A percentile compares a stretch with the other conserved stretches of the same genome.
phyloP scores from a whole-genome alignment of 768 basidiomycete genomes.

The Hypsizygus marmoreus region DNA sequence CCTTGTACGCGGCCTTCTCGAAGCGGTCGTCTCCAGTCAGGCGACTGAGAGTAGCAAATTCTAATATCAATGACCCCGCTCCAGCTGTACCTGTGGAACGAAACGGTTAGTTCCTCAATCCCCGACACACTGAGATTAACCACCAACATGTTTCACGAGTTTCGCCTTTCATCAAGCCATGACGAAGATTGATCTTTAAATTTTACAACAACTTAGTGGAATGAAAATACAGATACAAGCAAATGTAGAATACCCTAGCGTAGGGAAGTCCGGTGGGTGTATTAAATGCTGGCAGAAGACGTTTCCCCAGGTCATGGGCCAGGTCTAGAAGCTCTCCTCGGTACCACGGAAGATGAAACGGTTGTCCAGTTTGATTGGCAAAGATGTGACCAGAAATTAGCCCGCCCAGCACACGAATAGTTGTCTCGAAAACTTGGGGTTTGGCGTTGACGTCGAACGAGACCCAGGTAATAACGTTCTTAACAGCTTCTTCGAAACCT shows the following conservation, averaged over 20 bases:
- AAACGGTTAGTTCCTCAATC: constrained; percentile 4
- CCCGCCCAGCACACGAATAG: constrained; percentile 91
- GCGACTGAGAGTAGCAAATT: constrained; percentile 91
- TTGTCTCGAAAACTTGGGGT: constrained; percentile 98
- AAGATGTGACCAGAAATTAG: constrained; percentile 84
- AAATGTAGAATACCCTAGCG: constrained; percentile 63
- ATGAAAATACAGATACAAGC: constrained; percentile 2
- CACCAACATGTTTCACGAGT: constrained; percentile 81
- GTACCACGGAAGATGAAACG: constrained; percentile 85
- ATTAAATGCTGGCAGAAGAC: constrained; percentile 88
- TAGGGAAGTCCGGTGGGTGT: constrained; percentile 92
- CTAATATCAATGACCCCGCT: constrained; percentile 89
- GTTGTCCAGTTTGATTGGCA: constrained; percentile 64
- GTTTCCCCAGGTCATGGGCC: constrained; percentile 84
- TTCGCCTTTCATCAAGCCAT: constrained; percentile 77
- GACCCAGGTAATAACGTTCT: constrained; percentile 78
- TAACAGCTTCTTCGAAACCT: constrained; percentile 85
- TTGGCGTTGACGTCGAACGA: constrained; percentile 92
- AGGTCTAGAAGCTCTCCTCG: constrained; percentile 73
- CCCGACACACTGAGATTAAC: background rate
- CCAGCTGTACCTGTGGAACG: constrained; percentile 75
- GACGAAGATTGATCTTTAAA: constrained; percentile 78
- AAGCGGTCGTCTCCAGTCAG: constrained; percentile 89
- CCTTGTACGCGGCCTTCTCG: constrained; percentile 82
- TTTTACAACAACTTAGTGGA: constrained; percentile 8